Percentiles rank a stretch among this genome's conserved stretches.
These are phyloP conservation scores for Oldenlandia corymbosa DNA, from an alignment of 257 asterid genomes.

Conservation along the genomic window DNA sequence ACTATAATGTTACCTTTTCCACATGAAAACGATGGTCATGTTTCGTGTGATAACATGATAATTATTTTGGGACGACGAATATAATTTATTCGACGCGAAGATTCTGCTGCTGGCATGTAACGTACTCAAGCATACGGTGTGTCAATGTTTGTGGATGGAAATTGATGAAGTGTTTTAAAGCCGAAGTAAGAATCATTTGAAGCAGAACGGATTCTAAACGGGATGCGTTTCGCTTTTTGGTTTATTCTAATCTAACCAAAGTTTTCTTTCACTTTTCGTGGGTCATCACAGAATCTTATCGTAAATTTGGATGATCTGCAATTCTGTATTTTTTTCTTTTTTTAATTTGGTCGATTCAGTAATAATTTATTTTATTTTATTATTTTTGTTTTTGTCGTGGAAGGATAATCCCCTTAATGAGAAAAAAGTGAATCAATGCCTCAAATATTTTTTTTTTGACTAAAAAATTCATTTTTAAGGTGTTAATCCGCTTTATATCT, in stretches of 20 bases:
- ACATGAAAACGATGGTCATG: too few relatives aligned
- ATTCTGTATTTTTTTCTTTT: not conserved
- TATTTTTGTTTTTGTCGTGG: not conserved
- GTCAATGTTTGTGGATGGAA: not conserved
- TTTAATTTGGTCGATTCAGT: not conserved
- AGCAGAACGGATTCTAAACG: slow-evolving; percentile 22
- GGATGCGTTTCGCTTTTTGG: slow-evolving; percentile 5
- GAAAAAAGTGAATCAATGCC: too few relatives aligned
- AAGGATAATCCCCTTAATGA: not conserved
- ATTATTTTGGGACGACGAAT: too few relatives aligned
- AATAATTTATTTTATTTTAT: too few relatives aligned
- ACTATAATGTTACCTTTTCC: too few relatives aligned
- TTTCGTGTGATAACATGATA: too few relatives aligned
- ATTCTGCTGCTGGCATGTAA: not conserved
- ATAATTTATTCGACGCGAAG: too few relatives aligned
- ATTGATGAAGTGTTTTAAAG: slow-evolving; percentile 8
- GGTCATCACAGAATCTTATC: slow-evolving; percentile 17
- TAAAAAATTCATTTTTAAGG: too few relatives aligned
- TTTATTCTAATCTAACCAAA: slow-evolving; percentile 6
- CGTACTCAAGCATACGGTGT: not conserved
- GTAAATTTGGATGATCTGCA: too few relatives aligned
- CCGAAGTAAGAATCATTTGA: slow-evolving; percentile 23
- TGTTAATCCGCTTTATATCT: too few relatives aligned
- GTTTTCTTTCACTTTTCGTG: slow-evolving; percentile 2
- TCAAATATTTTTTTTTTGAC: too few relatives aligned